phyloP scores from a whole-genome alignment of 768 basidiomycete genomes.

The Rhizopogon vinicolor region DNA sequence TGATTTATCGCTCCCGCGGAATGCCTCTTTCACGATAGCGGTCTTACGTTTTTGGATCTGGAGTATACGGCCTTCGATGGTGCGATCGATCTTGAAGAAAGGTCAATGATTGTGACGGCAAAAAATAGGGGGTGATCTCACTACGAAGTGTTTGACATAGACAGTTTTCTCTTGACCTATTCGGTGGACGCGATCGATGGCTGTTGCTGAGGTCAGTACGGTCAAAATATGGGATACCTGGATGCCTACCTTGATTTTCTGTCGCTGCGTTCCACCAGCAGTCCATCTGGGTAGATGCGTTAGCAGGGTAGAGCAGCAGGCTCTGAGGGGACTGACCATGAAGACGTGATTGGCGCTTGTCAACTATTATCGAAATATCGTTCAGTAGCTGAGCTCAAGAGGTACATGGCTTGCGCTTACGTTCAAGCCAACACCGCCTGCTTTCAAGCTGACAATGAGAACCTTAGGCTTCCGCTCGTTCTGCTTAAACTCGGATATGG shows the following conservation, averaged over 20 bases:
- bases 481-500: slow-evolving; percentile 73
- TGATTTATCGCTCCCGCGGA: slow-evolving; percentile 49
- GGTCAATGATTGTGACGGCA: neutral
- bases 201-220: slow-evolving; percentile 30
- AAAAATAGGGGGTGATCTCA: slow-evolving; percentile 27
- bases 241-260: slow-evolving; percentile 66
- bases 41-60: slow-evolving; percentile 85
- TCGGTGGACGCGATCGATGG: slow-evolving; percentile 82
- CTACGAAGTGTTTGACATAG: slow-evolving; percentile 82
- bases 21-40: slow-evolving; percentile 81
- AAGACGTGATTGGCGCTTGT: slow-evolving; percentile 83
- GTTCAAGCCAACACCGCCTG: slow-evolving; percentile 90
- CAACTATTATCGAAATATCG: slow-evolving; percentile 35
- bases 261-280: slow-evolving; percentile 90
- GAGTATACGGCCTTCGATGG: slow-evolving; percentile 76
- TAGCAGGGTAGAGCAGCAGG: neutral
- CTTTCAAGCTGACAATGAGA: slow-evolving; percentile 76
- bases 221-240: neutral
- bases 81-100: slow-evolving; percentile 51
- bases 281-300: slow-evolving; percentile 59
- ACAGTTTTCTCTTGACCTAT: slow-evolving; percentile 82
- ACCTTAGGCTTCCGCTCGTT: slow-evolving; percentile 70
- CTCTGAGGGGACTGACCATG: slow-evolving; percentile 49
- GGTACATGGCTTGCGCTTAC: slow-evolving; percentile 32
- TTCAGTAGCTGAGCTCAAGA: neutral